Percentiles rank a stretch among this genome's conserved stretches.
These are phyloP conservation scores for Trichaptum fuscoviolaceum DNA, from an alignment of 768 basidiomycete species.

Conservation along the genomic window DNA sequence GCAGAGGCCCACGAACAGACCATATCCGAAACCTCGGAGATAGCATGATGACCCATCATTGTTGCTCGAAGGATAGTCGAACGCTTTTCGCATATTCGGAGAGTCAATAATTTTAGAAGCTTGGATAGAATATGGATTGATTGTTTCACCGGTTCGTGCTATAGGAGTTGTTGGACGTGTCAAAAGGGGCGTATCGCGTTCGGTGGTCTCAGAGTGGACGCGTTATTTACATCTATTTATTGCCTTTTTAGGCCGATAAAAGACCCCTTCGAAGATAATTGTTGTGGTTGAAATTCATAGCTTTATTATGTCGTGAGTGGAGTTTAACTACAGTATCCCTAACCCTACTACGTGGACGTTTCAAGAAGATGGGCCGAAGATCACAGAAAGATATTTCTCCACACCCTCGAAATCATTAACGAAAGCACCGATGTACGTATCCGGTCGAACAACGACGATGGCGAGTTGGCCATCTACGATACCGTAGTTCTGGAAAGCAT, in stretches of 20 bases:
- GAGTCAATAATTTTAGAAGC: neutral
- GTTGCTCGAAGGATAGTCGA: neutral
- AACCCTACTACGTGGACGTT: no score
- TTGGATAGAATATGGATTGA: neutral
- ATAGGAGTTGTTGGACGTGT: neutral
- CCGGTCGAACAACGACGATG: slow-evolving; percentile 17
- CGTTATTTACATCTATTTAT: neutral
- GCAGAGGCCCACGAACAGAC: neutral
- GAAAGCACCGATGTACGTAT: slow-evolving; percentile 15
- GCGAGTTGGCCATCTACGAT: neutral
- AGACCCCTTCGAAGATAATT: no score
- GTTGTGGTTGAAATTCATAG: no score
- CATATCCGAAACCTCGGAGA: neutral
- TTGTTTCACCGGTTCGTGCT: neutral
- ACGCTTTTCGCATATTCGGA: neutral
- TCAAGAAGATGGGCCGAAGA: neutral
- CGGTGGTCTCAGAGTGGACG: neutral
- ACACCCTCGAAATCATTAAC: slow-evolving; percentile 9
- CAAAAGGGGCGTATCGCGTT: neutral
- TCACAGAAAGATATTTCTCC: slow-evolving; percentile 10
- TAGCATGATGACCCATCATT: neutral
- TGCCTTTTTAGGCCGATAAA: neutral
- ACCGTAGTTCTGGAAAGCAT: slow-evolving; percentile 15
- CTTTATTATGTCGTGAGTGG: no score
- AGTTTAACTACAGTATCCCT: no score